Percentiles rank a stretch among this genome's conserved stretches.
phyloP scores from a whole-genome alignment of 1,284 basidiomycete species.

The Cutaneotrichosporon sp. region DNA sequence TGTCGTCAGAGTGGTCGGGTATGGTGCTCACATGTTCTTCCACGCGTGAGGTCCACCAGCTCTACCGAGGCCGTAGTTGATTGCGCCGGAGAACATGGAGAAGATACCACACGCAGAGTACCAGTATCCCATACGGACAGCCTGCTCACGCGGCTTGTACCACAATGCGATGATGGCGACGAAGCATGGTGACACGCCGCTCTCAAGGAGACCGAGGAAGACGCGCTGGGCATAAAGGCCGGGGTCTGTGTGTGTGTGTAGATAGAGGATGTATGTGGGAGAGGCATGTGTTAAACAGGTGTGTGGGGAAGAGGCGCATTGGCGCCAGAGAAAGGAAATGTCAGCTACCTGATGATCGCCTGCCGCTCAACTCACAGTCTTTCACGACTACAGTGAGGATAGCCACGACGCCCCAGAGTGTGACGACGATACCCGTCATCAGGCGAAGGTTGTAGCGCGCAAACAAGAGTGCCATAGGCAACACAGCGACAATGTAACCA shows the following conservation, averaged over 20 bases:
- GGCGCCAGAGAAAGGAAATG: background rate
- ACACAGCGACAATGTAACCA: constrained; percentile 54
- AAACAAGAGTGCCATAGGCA: constrained; percentile 55
- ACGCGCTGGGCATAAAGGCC: constrained; percentile 57
- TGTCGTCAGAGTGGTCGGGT: constrained; percentile 2
- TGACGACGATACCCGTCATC: constrained; percentile 41
- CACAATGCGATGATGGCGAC: constrained; percentile 56
- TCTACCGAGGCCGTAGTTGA: constrained; percentile 57
- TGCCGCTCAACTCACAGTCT: constrained; percentile 25
- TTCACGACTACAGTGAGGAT: constrained; percentile 55
- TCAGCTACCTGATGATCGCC: background rate
- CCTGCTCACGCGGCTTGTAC: constrained; percentile 56
- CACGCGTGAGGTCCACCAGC: constrained; percentile 51
- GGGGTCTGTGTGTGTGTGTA: constrained; percentile 28
- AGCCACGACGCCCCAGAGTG: constrained; percentile 56
- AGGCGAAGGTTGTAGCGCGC: constrained; percentile 54
- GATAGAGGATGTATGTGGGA: too few relatives aligned
- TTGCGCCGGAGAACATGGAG: constrained; percentile 53
- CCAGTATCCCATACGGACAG: constrained; percentile 54
- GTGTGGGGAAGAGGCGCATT: background rate
- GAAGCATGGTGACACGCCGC: constrained; percentile 57
- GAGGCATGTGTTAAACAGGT: background rate
- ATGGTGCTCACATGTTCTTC: constrained; percentile 53
- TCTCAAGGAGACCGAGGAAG: constrained; percentile 55
- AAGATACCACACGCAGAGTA: constrained; percentile 57